Conservation (phyloP, 2,329 filamentous ascomycete species). For the Aspergillus sp. region DNA sequence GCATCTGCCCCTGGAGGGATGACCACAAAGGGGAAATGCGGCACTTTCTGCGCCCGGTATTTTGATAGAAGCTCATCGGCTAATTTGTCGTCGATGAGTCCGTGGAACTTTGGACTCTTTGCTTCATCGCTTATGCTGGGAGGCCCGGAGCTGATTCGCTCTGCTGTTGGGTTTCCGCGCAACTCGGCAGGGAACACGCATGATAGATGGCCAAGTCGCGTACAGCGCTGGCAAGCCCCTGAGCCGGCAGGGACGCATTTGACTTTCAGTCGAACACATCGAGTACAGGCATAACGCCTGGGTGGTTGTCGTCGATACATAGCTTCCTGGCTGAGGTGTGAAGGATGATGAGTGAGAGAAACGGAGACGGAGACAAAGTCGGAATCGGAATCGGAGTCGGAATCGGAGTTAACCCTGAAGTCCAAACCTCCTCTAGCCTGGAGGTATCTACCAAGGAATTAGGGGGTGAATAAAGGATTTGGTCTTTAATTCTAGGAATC, state of each 20-base stretch:
- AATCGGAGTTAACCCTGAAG: background rate
- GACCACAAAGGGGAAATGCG: slow-evolving; percentile 14
- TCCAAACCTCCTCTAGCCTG: too few species aligned
- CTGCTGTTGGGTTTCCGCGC: background rate
- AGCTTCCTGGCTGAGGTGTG: background rate
- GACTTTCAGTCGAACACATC: slow-evolving; percentile 14
- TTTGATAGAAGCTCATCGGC: slow-evolving; percentile 3
- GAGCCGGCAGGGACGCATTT: slow-evolving; percentile 5
- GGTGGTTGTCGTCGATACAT: slow-evolving; percentile 6
- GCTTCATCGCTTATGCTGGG: background rate
- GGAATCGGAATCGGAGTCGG: slow-evolving; percentile 1
- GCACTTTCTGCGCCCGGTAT: slow-evolving; percentile 11
- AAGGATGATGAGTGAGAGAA: background rate
- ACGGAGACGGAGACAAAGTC: background rate
- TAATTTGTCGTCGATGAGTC: background rate
- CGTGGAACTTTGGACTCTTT: background rate
- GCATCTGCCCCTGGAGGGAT: background rate
- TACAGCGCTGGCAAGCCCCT: slow-evolving; percentile 11
- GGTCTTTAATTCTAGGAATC: too few species aligned
- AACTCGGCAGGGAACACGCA: slow-evolving; percentile 5
- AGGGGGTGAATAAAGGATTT: too few species aligned
- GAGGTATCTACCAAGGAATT: background rate
- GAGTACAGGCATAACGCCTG: slow-evolving; percentile 9
- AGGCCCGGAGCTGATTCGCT: background rate
- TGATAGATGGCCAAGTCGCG: slow-evolving; percentile 6